Conservation (phyloP, 305 asterid species). For the Fraxinus platypoda region DNA sequence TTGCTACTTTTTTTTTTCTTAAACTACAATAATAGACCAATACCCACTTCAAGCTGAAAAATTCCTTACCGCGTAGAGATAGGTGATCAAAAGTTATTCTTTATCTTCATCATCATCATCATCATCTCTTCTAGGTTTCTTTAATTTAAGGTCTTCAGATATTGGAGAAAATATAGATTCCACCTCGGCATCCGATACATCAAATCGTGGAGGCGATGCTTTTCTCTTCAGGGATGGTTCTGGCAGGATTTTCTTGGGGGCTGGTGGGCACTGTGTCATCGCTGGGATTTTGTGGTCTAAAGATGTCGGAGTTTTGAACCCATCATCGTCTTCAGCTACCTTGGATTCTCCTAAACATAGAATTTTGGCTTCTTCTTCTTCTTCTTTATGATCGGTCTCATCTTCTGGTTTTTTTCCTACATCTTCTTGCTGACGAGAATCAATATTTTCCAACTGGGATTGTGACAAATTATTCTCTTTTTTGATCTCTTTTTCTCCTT, state of each 20-base stretch:
- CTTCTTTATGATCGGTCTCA: not conserved
- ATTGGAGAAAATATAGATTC: not conserved
- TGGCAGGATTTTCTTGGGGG: constrained; percentile 39
- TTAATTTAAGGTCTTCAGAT: not conserved
- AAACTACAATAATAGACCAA: not conserved
- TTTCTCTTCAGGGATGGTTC: constrained; percentile 36
- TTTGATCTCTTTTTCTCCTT: not conserved
- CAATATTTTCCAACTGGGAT: not conserved
- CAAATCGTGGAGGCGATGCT: constrained; percentile 25
- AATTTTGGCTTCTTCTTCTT: not conserved
- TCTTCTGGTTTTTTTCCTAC: not conserved
- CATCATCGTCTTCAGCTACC: constrained; percentile 37
- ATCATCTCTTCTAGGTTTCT: constrained; percentile 6
- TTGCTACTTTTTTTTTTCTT: not conserved
- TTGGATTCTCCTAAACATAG: constrained; percentile 13
- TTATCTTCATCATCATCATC: not conserved
- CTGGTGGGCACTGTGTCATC: constrained; percentile 45
- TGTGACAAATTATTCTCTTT: not conserved
- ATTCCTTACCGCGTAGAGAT: not conserved
- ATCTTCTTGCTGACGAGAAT: not conserved
- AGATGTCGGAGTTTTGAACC: constrained; percentile 52
- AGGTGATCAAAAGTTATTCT: not conserved
- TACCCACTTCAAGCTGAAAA: not conserved
- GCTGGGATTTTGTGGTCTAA: constrained; percentile 46
- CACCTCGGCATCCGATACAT: not conserved